Base-by-base conservation (phyloP, 129 eudicot genomes). In the Flaveria linearis region DNA sequence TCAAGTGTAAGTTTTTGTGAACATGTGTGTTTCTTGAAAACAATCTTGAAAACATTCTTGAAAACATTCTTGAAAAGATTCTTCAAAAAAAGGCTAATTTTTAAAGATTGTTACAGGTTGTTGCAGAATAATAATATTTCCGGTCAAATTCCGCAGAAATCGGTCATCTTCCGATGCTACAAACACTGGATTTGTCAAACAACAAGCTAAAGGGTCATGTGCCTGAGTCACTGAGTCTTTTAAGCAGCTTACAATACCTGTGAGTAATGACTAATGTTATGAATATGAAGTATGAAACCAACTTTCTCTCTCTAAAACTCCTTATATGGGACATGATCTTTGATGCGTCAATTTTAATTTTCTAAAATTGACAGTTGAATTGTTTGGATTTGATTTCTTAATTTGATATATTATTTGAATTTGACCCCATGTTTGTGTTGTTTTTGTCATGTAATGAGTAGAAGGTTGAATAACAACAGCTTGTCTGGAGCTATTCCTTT, bases 381-480 rank as follows among this genome's bases (percentile, higher is more conserved):
- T 22, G 75, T 78, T 63, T 80, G 16, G 72, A 73, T 64, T 76
- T 30, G 80, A 26, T 76, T 81, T 68, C 76, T 70, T 22, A 80
- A 69, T 56, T 73, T 73, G 86, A 78, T 73, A 78, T 73, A 53
- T 8, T 68, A 62, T 80, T 67, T 80, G 76, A 80, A 62, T 74
- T 74, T 80, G 80, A 80, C 84, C 84, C 22, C 52, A 60, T 81
- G 63, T 82, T 74, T 81, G 41, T 79, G 41, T 61, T 62, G 46
- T 69, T 66, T 82, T 78, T 88, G 83, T 80, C 84, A 80, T 87
- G 86, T 84, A 69, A 84, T 78, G 80, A 75, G 82, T 83, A 91
- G 98, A 85, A 91, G 98, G 83, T 84, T 94, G 84, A 94, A 94
- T 88, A 91, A 94, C 84, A 94, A 94, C 83, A 94, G 85, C 90